A percentile compares a stretch with the other conserved stretches of the same genome.
phyloP scores from a whole-genome alignment of 257 asterid genomes.

The Primulina eburnea region DNA sequence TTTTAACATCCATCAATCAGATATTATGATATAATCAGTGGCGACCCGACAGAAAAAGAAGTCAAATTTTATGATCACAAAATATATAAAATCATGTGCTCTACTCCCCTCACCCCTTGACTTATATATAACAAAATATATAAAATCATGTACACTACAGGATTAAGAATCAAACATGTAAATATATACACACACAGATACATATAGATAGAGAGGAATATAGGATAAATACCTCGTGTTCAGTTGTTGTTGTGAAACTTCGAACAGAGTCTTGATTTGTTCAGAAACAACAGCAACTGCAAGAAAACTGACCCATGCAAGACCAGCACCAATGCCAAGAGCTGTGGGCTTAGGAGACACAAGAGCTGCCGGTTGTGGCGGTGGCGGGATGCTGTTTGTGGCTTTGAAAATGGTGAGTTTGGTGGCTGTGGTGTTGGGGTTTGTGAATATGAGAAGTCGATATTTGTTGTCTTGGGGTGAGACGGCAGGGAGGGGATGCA shows the following conservation, averaged over 20 bases:
- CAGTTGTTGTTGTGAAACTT: constrained; percentile 66
- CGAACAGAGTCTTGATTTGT: constrained; percentile 81
- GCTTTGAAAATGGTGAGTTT: constrained; percentile 33
- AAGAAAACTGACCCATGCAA: constrained; percentile 83
- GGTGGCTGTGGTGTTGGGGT: constrained; percentile 46
- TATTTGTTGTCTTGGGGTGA: constrained; percentile 44
- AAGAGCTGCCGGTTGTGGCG: constrained; percentile 14
- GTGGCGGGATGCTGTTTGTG: constrained; percentile 33
- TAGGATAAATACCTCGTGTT: constrained; percentile 48
- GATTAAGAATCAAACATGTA: background rate
- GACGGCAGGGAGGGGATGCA: constrained; percentile 50
- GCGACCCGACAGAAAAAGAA: background rate
- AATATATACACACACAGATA: background rate
- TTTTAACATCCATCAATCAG: constrained; percentile 14
- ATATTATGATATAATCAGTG: background rate
- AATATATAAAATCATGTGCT: background rate
- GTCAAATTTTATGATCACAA: background rate
- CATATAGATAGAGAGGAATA: too few species aligned
- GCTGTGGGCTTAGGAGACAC: constrained; percentile 28
- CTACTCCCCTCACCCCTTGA: too few species aligned
- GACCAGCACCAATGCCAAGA: constrained; percentile 87
- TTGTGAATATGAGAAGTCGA: constrained; percentile 52
- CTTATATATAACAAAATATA: too few species aligned
- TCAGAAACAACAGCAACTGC: constrained; percentile 79
- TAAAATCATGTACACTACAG: background rate